phyloP scores from a whole-genome alignment of 495 filamentous ascomycete genomes.

The Venustampulla echinocandica region DNA sequence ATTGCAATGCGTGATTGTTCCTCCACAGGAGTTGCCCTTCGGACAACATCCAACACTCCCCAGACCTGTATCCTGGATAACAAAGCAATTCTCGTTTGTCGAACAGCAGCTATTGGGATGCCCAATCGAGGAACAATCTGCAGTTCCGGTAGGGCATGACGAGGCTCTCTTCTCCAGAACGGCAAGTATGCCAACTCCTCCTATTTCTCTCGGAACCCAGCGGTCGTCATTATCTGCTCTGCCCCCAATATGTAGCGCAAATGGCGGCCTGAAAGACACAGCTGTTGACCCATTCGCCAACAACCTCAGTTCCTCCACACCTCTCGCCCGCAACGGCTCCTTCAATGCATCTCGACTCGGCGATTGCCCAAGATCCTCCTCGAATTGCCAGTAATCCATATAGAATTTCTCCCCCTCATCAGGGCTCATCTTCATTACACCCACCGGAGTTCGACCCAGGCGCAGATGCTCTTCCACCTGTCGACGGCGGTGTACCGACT shows the following conservation, averaged over 20 bases:
- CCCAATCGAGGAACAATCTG: constrained; percentile 56
- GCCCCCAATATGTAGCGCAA: constrained; percentile 14
- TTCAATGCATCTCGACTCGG: background rate
- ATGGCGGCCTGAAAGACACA: constrained; percentile 16
- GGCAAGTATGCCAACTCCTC: constrained; percentile 27
- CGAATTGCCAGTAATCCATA: constrained; percentile 52
- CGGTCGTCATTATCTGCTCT: constrained; percentile 14
- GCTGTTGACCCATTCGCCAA: constrained; percentile 13
- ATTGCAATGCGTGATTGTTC: constrained; percentile 53
- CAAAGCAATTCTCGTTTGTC: constrained; percentile 54
- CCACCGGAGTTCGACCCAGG: constrained; percentile 29
- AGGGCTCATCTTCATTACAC: constrained; percentile 65
- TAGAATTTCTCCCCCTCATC: constrained; percentile 86
- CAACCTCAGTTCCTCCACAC: constrained; percentile 14
- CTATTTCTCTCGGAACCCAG: constrained; percentile 3
- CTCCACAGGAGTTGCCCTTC: constrained; percentile 56
- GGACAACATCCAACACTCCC: constrained; percentile 86
- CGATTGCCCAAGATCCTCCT: constrained; percentile 13
- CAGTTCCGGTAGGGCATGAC: constrained; percentile 64
- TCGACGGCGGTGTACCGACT: constrained; percentile 28
- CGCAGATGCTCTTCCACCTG: constrained; percentile 25
- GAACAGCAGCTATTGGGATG: constrained; percentile 72
- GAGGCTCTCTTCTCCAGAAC: constrained; percentile 47
- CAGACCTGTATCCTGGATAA: constrained; percentile 61
- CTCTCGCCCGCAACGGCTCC: constrained; percentile 6